A percentile compares a stretch with the other conserved stretches of the same genome.
phyloP scores from a whole-genome alignment of 2,329 filamentous ascomycete genomes.

The Ceratocystis destructans region DNA sequence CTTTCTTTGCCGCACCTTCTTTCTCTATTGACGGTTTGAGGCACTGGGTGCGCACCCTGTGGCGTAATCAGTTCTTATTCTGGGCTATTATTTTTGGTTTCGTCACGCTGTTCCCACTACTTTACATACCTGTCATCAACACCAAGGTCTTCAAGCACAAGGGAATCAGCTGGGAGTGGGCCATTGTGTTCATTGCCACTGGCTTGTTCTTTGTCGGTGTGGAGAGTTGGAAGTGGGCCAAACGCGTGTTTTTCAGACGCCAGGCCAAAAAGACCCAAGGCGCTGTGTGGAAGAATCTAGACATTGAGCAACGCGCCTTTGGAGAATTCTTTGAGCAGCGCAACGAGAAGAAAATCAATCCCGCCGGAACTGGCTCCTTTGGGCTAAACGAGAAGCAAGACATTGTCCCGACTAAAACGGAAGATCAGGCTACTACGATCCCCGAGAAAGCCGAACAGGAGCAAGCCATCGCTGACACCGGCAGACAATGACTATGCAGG shows the following conservation, averaged over 20 bases:
- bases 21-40: constrained; percentile 30
- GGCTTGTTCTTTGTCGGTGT: constrained; percentile 44
- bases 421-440: not conserved
- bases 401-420: not conserved
- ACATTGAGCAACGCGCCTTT: constrained; percentile 31
- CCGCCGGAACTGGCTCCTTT: constrained; percentile 3
- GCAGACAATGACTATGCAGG: constrained; percentile 21
- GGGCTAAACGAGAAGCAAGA: constrained; percentile 1
- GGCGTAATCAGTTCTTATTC: constrained; percentile 61
- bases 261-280: constrained; percentile 22
- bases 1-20: constrained; percentile 54
- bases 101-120: constrained; percentile 36
- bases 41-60: constrained; percentile 54
- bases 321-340: constrained; percentile 26
- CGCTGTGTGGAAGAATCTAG: constrained; percentile 27
- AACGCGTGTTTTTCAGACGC: constrained; percentile 33
- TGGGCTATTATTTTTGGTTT: constrained; percentile 42
- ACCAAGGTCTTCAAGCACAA: constrained; percentile 45
- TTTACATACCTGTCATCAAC: constrained; percentile 49
- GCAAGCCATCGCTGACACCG: not conserved
- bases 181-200: constrained; percentile 40
- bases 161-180: constrained; percentile 51
- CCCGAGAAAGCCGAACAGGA: not conserved
- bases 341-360: not conserved
- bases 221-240: constrained; percentile 46